A percentile compares a stretch with the other conserved stretches of the same genome.
Evolutionary conservation across 768 basidiomycete genomes (phyloP).

Genomic region (Hygrocybe punicea): DNA sequence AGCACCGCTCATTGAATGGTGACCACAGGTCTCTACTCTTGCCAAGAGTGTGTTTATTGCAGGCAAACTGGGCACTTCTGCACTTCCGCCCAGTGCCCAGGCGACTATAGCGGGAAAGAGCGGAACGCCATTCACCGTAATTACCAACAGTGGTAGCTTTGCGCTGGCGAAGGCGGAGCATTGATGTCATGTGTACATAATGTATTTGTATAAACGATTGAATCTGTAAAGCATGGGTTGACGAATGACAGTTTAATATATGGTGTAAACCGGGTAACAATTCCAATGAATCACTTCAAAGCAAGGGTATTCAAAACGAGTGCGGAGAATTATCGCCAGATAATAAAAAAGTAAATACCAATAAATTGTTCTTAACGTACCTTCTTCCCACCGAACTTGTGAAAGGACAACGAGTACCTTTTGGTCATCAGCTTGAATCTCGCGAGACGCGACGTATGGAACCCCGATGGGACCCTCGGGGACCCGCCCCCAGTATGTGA

Average conservation of each 20-base stretch:
- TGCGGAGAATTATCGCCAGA: not conserved
- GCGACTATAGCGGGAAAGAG: constrained; percentile 42
- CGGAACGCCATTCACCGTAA: constrained; percentile 47
- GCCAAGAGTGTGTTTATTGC: constrained; percentile 54
- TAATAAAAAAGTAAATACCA: not conserved
- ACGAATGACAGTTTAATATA: not conserved
- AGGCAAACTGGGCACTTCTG: constrained; percentile 51
- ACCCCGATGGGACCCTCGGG: not conserved
- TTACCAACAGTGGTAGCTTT: constrained; percentile 51
- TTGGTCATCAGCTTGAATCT: constrained; percentile 1
- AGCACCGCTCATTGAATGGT: not conserved
- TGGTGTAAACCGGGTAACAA: not conserved
- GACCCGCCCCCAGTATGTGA: not conserved
- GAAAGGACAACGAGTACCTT: not conserved
- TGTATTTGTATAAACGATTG: not conserved
- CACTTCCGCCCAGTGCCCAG: constrained; percentile 42
- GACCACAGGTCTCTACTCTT: constrained; percentile 47
- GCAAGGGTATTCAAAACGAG: not conserved
- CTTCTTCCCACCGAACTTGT: not conserved
- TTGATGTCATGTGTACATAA: constrained; percentile 3
- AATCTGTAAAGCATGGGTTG: not conserved
- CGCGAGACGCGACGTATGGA: not conserved
- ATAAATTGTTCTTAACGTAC: not conserved
- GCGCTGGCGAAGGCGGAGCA: constrained; percentile 36
- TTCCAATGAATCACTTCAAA: not conserved